Evolutionary conservation across 306 rosid species (phyloP).

Genomic region (Lathyrus sativus): DNA sequence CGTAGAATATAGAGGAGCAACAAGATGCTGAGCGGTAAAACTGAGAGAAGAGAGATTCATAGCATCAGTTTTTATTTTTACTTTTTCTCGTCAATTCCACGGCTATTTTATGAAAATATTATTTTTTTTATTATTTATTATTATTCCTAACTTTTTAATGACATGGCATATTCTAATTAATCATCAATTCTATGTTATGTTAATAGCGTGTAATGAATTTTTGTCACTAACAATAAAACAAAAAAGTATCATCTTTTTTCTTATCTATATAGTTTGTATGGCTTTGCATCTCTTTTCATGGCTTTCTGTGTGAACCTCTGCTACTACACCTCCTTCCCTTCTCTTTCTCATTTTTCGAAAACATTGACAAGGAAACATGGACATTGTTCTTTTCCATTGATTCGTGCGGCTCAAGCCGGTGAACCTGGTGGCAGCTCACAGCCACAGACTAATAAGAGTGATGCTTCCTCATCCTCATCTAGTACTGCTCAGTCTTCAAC

Average conservation of each 20-base stretch:
- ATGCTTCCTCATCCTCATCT: conserved; percentile 41
- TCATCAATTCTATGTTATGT: too few relatives aligned
- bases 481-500: conserved; percentile 55
- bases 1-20: conserved; percentile 47
- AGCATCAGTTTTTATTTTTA: neutral
- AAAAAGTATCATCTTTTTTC: conserved; percentile 19
- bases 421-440: conserved; percentile 43
- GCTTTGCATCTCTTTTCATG: conserved; percentile 48
- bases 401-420: conserved; percentile 64
- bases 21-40: conserved; percentile 19
- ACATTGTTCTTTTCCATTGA: conserved; percentile 31
- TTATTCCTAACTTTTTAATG: too few relatives aligned
- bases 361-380: conserved; percentile 50
- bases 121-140: too few relatives aligned
- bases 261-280: conserved; percentile 41
- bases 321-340: conserved; percentile 48
- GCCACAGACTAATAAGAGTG: conserved; percentile 42
- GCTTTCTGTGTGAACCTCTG: conserved; percentile 55
- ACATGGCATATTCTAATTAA: too few relatives aligned
- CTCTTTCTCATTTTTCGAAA: conserved; percentile 46
- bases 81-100: too few relatives aligned
- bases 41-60: conserved; percentile 45
- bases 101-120: too few relatives aligned
- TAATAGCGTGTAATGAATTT: too few relatives aligned
- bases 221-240: too few relatives aligned